Evolutionary conservation across 768 basidiomycete species (phyloP), one percentile per base, ranked within the genome.

Genomic region (Mycena filopes): DNA sequence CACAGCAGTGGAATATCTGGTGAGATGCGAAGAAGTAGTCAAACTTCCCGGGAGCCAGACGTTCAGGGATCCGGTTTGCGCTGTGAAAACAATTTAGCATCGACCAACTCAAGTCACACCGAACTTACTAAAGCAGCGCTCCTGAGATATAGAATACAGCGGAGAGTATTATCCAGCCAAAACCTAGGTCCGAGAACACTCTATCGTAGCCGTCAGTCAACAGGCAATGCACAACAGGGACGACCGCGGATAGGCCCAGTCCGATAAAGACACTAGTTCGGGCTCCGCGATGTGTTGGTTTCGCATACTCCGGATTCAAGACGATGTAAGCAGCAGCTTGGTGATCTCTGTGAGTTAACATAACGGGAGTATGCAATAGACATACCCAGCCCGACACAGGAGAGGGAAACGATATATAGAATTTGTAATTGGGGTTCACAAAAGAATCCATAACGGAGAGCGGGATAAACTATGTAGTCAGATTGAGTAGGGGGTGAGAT

Each of bases 1-100:
- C 94, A 71, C 86, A 88, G 65, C 89, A 75, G 74, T 96, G 96
- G 77, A 98, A 96, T 70, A 97, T 91, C 77, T 96, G 93, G 80
- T 97, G 95, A 21, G 92, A 94, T 0, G 92, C 85, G 59, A 89
- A 84, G 71, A 93, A 85, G 71, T 85, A 84, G 78, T 96, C 94
- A 77, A 95, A 95, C 67, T 77, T 85, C 40, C 94, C 94, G 7
- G 93, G 93, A 9, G 82, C 79, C 65, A 89, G 78, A 41, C 87
- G 82, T 72, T 96, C 95, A 46, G 94, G 95, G 59, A 94, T 84
- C 53, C 94, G 87, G 73, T 90, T 89, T 50, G 94, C 94, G 78
- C 95, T 96, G 76, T 66, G 72, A 63, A 63, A 36, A 36, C 2
- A 11, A 11, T 11, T 56, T 68, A 66, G 73, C 67, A 67, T 61